Percentiles rank a stretch among this genome's conserved stretches.
These are phyloP conservation scores for Fusarium nodosum DNA, from an alignment of 2,329 filamentous ascomycete genomes.

Conservation along the genomic window DNA sequence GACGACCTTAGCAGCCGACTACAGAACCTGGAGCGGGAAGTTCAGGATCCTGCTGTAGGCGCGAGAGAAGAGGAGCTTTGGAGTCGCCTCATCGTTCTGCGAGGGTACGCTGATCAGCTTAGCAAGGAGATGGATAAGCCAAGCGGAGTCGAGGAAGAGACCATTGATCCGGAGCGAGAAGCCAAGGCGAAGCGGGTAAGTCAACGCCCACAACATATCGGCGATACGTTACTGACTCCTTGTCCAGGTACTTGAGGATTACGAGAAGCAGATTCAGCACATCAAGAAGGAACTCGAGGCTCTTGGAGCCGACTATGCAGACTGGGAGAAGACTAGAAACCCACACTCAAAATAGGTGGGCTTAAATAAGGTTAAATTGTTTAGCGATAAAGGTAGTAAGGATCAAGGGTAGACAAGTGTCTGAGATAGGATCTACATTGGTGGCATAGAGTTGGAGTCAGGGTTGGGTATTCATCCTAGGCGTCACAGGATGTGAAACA, in stretches of 20 bases:
- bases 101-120: slow-evolving; percentile 78
- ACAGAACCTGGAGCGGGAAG: slow-evolving; percentile 74
- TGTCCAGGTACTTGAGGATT: slow-evolving; percentile 80
- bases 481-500: slow-evolving; percentile 42
- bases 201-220: not conserved
- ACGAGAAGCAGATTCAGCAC: slow-evolving; percentile 83
- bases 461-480: slow-evolving; percentile 43
- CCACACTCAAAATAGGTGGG: slow-evolving; percentile 54
- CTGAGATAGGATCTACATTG: slow-evolving; percentile 41
- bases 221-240: slow-evolving; percentile 22
- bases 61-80: slow-evolving; percentile 87
- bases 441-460: slow-evolving; percentile 41
- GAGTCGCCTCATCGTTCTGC: slow-evolving; percentile 81
- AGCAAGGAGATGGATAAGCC: slow-evolving; percentile 80
- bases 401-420: slow-evolving; percentile 21
- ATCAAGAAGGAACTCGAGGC: slow-evolving; percentile 79
- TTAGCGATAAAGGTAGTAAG: slow-evolving; percentile 5
- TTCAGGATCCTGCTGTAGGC: slow-evolving; percentile 80
- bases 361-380: slow-evolving; percentile 15
- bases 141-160: slow-evolving; percentile 67
- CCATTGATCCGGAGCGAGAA: slow-evolving; percentile 77
- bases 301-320: slow-evolving; percentile 68
- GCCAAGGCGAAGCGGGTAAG: slow-evolving; percentile 80
- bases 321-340: slow-evolving; percentile 67
- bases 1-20: slow-evolving; percentile 82